These are phyloP conservation scores for Pinus tabuliformis DNA, from an alignment of 75 land plant genomes.

Conservation along the genomic window DNA sequence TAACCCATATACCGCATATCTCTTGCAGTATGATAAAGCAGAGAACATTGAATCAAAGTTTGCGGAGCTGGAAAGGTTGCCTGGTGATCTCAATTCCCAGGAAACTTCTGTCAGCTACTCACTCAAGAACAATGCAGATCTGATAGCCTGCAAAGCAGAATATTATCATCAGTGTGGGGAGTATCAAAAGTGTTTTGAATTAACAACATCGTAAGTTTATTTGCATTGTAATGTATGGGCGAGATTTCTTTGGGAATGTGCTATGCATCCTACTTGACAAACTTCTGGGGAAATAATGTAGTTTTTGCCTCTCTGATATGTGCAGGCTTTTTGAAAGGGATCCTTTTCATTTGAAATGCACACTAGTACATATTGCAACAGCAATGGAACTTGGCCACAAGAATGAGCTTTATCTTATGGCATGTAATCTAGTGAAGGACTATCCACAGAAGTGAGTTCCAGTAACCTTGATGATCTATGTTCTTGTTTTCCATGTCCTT, in stretches of 20 bases:
- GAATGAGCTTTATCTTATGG: constrained; percentile 93
- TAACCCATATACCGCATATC: neutral
- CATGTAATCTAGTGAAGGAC: constrained; percentile 90
- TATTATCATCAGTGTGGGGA: constrained; percentile 92
- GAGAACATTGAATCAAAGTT: constrained; percentile 72
- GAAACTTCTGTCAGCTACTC: constrained; percentile 35
- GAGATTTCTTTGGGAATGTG: neutral
- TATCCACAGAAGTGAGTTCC: constrained; percentile 88
- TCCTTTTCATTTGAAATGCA: constrained; percentile 88
- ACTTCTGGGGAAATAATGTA: neutral
- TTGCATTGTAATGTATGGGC: neutral
- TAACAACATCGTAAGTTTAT: constrained; percentile 70
- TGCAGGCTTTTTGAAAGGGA: constrained; percentile 86
- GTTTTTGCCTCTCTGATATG: neutral
- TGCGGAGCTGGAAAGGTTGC: constrained; percentile 69
- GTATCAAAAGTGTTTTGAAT: constrained; percentile 90
- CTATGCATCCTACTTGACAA: neutral
- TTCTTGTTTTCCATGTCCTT: too few species aligned
- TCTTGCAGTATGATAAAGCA: constrained; percentile 78
- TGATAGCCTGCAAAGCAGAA: constrained; percentile 91
- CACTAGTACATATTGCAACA: constrained; percentile 85
- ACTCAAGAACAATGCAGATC: constrained; percentile 86
- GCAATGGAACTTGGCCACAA: constrained; percentile 94
- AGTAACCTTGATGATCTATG: neutral
- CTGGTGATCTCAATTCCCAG: constrained; percentile 20